Percentiles rank a stretch among this genome's conserved stretches.
Conservation (phyloP, 2,329 filamentous ascomycete species). For the Colletotrichum eremochloae region DNA sequence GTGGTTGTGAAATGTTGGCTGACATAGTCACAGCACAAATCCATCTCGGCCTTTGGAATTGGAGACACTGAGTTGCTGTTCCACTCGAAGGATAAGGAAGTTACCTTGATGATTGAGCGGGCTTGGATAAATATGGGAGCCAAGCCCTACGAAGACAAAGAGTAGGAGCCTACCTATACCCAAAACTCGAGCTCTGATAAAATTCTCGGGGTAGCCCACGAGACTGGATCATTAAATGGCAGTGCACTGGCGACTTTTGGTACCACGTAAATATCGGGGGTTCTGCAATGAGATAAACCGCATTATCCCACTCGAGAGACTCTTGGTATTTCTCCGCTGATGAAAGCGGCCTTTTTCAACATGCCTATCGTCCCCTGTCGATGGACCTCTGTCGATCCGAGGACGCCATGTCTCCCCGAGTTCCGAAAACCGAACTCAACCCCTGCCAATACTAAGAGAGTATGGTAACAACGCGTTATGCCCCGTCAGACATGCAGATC, state of each 20-base stretch:
- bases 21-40: slow-evolving; percentile 55
- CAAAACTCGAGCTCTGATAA: slow-evolving; percentile 12
- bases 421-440: neutral
- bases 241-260: neutral
- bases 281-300: neutral
- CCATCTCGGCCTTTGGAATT: slow-evolving; percentile 59
- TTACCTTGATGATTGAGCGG: slow-evolving; percentile 58
- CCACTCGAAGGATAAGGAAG: slow-evolving; percentile 55
- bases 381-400: neutral
- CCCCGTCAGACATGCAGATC: neutral
- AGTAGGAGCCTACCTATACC: slow-evolving; percentile 9
- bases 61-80: slow-evolving; percentile 60
- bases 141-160: slow-evolving; percentile 59
- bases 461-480: neutral
- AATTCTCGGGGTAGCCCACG: slow-evolving; percentile 14
- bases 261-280: neutral
- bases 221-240: neutral
- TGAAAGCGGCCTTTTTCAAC: rapidly evolving
- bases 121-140: slow-evolving; percentile 60
- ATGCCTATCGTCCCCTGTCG: too few relatives aligned
- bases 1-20: neutral
- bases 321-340: neutral
- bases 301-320: too few relatives aligned
- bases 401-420: neutral
- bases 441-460: neutral